phyloP scores from a whole-genome alignment of 805 yeast species.

The Scheffersomyces ergatensis region DNA sequence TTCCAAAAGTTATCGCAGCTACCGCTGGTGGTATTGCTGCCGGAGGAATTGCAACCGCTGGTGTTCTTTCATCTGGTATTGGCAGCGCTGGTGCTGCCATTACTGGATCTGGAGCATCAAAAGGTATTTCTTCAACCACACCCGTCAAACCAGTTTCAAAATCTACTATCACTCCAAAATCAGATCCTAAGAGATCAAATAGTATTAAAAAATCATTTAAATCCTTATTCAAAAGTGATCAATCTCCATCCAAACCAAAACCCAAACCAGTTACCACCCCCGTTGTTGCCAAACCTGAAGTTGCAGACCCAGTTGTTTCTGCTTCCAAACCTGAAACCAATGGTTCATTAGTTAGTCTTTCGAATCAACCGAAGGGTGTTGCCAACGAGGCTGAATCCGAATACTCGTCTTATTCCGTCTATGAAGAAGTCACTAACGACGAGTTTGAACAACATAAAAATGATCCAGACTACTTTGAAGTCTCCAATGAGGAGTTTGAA shows the following conservation, averaged over 20 bases:
- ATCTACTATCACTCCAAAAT: background rate
- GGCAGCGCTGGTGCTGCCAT: background rate
- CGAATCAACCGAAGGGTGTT: background rate
- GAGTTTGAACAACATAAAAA: constrained; percentile 45
- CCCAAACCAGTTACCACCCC: background rate
- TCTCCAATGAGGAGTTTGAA: constrained; percentile 21
- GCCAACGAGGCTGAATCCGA: constrained; percentile 4
- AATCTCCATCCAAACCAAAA: background rate
- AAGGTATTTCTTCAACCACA: background rate
- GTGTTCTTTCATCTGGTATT: background rate
- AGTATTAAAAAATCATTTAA: background rate
- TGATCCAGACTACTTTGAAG: constrained; percentile 50
- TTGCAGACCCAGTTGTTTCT: background rate
- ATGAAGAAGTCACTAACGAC: constrained; percentile 48
- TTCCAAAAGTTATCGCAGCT: constrained; percentile 1
- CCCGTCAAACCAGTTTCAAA: background rate
- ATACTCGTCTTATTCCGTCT: constrained; percentile 23
- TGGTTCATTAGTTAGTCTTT: background rate
- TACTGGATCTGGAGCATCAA: background rate
- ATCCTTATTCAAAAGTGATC: constrained; percentile 1
- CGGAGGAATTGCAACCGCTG: background rate
- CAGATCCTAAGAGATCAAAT: background rate
- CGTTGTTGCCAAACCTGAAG: background rate
- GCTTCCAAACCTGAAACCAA: background rate
- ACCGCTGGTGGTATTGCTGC: constrained; percentile 7